These are phyloP conservation scores for Rhodotorula sp. DNA, from an alignment of 1,284 basidiomycete species.

Conservation along the genomic window DNA sequence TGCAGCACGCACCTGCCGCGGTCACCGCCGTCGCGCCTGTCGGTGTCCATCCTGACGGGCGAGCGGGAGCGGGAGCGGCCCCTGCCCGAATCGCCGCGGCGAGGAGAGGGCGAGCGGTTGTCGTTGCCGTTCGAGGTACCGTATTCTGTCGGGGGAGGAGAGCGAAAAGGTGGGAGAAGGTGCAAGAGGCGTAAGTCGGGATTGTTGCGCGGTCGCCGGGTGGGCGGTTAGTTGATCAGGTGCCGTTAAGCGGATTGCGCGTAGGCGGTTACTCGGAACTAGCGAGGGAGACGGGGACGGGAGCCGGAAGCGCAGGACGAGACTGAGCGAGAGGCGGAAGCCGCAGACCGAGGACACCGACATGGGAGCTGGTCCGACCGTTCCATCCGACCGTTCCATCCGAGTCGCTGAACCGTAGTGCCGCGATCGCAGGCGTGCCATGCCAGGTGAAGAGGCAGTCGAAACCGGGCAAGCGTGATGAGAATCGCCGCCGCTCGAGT, in stretches of 20 bases:
- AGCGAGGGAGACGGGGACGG: no score
- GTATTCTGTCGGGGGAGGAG: conserved; percentile 22
- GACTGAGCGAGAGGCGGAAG: no score
- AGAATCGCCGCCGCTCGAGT: no score
- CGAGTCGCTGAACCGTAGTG: no score
- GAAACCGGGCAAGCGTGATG: no score
- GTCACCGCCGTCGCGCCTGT: conserved; percentile 24
- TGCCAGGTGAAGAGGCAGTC: no score
- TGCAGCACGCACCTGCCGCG: conserved; percentile 15
- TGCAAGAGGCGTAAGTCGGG: conserved; percentile 3
- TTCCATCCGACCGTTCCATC: no score
- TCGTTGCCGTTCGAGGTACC: conserved; percentile 12
- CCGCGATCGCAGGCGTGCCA: no score
- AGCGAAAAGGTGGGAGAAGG: conserved; percentile 38
- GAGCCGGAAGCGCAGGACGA: no score
- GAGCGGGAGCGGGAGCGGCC: conserved; percentile 31
- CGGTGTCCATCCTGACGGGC: conserved; percentile 23
- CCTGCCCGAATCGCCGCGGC: conserved; percentile 14
- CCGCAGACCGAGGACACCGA: no score
- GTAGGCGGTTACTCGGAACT: conserved; percentile 16
- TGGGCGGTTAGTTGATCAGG: neutral
- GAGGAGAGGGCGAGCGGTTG: conserved; percentile 32
- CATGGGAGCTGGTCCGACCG: no score
- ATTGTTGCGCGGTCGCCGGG: neutral
- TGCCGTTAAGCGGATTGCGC: no score